Conservation (phyloP, 2,329 filamentous ascomycete genomes). For the Neopestalotiopsis sp. region DNA sequence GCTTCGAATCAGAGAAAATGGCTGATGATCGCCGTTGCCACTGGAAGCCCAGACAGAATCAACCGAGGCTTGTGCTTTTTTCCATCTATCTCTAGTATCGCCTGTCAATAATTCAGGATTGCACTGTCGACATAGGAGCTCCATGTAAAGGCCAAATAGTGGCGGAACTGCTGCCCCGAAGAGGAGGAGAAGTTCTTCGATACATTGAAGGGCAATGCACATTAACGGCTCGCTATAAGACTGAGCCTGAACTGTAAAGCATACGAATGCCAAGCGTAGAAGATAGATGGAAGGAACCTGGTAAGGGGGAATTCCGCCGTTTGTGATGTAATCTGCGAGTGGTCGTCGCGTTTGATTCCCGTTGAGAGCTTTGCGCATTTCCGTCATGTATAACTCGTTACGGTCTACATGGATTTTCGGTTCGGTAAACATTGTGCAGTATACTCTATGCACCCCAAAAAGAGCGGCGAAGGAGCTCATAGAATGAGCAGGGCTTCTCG, state of each 20-base stretch:
- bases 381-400: constrained; percentile 22
- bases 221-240: constrained; percentile 19
- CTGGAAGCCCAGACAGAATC: constrained; percentile 25
- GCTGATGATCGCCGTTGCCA: background rate
- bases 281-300: constrained; percentile 27
- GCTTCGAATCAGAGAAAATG: constrained; percentile 1
- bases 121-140: constrained; percentile 23
- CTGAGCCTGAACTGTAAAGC: constrained; percentile 19
- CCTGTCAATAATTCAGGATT: constrained; percentile 12
- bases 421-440: constrained; percentile 23
- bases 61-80: constrained; percentile 21
- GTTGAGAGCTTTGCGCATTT: constrained; percentile 24
- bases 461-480: constrained; percentile 29
- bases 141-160: constrained; percentile 26
- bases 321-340: constrained; percentile 22
- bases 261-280: constrained; percentile 27
- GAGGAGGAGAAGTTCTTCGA: constrained; percentile 25
- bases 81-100: constrained; percentile 25
- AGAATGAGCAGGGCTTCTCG: constrained; percentile 29
- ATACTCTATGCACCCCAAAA: constrained; percentile 25
- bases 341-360: constrained; percentile 19
- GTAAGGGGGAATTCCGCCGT: constrained; percentile 22
- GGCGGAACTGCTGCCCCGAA: constrained; percentile 29
- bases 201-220: constrained; percentile 22
- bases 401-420: background rate